These are phyloP conservation scores for Sugiyamaella neomexicana DNA, from an alignment of 1,139 yeast genomes.

Conservation along the genomic window DNA sequence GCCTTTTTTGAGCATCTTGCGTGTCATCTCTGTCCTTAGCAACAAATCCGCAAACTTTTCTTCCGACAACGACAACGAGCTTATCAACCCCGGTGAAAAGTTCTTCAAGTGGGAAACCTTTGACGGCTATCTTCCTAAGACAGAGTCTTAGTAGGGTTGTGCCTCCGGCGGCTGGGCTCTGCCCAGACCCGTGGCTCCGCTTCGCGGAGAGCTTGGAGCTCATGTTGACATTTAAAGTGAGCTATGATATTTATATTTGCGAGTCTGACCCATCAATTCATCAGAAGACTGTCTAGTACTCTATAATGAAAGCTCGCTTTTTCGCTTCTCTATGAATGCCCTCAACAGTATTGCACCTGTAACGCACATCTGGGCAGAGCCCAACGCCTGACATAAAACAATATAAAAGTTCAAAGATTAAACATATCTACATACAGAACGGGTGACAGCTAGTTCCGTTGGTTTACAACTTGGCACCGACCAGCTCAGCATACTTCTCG, in stretches of 20 bases:
- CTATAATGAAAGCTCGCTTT: too few relatives aligned
- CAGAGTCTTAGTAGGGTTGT: neutral
- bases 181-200: neutral
- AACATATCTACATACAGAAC: constrained; percentile 1
- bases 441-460: neutral
- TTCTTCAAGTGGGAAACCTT: constrained; percentile 53
- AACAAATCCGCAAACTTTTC: constrained; percentile 31
- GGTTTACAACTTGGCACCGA: constrained; percentile 39
- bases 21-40: constrained; percentile 38
- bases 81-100: constrained; percentile 50
- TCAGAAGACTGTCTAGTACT: too few relatives aligned
- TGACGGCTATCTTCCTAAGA: constrained; percentile 16
- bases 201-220: neutral
- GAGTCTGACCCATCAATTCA: too few relatives aligned
- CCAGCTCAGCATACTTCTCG: constrained; percentile 47
- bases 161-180: neutral
- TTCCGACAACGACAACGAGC: constrained; percentile 47
- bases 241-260: too few relatives aligned
- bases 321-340: too few relatives aligned
- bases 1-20: constrained; percentile 24
- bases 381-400: neutral
- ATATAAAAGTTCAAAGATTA: neutral
- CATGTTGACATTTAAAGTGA: too few relatives aligned
- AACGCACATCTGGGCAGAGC: constrained; percentile 1
- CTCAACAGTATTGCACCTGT: too few relatives aligned